A percentile compares a stretch with the other conserved stretches of the same genome.
Conservation (phyloP, 2,329 filamentous ascomycete genomes). For the Ilyonectria destructans region DNA sequence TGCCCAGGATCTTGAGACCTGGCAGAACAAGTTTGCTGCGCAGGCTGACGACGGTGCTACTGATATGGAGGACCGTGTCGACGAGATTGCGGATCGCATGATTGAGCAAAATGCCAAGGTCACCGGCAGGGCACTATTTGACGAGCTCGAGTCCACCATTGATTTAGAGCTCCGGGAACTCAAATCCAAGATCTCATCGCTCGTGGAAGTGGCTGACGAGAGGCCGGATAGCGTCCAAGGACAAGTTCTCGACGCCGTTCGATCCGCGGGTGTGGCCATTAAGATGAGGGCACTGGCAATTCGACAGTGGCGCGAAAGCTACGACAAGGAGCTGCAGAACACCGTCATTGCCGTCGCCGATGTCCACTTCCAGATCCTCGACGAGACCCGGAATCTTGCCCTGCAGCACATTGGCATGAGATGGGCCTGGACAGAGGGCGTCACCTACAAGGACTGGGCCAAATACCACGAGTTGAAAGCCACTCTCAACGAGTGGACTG, state of each 20-base stretch:
- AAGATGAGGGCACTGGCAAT: constrained; percentile 85
- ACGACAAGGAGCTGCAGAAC: constrained; percentile 78
- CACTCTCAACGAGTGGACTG: constrained; percentile 87
- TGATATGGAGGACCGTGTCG: constrained; percentile 80
- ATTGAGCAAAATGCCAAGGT: constrained; percentile 76
- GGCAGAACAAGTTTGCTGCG: constrained; percentile 90
- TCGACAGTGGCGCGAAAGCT: constrained; percentile 82
- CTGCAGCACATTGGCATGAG: constrained; percentile 93
- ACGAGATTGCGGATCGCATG: constrained; percentile 70
- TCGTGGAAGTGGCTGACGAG: constrained; percentile 70
- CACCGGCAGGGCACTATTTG: constrained; percentile 77
- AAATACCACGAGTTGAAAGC: constrained; percentile 92
- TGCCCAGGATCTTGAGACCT: constrained; percentile 83
- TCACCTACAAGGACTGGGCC: constrained; percentile 98
- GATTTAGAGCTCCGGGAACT: constrained; percentile 76
- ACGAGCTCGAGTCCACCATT: constrained; percentile 79
- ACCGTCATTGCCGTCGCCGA: constrained; percentile 82
- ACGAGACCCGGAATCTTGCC: constrained; percentile 86
- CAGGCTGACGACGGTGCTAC: constrained; percentile 85
- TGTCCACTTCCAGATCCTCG: constrained; percentile 86
- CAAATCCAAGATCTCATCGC: constrained; percentile 76
- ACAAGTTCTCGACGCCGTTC: constrained; percentile 67
- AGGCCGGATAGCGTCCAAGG: constrained; percentile 61
- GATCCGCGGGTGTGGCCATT: constrained; percentile 79
- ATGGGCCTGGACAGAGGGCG: constrained; percentile 96